Conservation (phyloP, 106 monocot species). For the Dendrobium nobile region DNA sequence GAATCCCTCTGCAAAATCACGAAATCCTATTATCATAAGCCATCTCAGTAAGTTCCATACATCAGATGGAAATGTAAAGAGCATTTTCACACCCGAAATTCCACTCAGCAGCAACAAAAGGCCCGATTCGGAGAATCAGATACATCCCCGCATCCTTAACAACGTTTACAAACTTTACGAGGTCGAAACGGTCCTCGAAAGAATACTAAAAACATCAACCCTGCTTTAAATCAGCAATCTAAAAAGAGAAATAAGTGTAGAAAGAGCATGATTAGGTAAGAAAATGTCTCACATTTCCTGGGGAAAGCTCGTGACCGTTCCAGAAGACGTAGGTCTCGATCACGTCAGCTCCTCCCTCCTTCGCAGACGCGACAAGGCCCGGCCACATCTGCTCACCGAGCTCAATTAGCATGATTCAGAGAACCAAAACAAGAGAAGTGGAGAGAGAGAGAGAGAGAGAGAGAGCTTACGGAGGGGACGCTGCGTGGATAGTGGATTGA, state of each 20-base stretch:
- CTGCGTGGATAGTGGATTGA: conserved; percentile 99
- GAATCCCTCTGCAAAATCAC: conserved; percentile 60
- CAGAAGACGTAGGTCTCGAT: conserved; percentile 96
- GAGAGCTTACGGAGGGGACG: conserved; percentile 62
- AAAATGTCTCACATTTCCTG: conserved; percentile 43
- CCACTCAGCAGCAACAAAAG: conserved; percentile 91
- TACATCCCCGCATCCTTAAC: conserved; percentile 77
- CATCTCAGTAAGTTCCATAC: neutral
- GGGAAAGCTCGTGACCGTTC: conserved; percentile 93
- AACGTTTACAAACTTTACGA: conserved; percentile 71
- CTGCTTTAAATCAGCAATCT: neutral
- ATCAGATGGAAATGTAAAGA: neutral
- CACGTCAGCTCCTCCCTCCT: conserved; percentile 69
- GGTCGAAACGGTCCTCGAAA: conserved; percentile 81
- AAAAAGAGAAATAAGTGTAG: neutral
- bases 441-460: too few relatives aligned
- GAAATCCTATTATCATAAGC: neutral
- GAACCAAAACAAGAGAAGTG: neutral
- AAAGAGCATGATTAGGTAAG: neutral
- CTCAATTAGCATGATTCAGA: neutral
- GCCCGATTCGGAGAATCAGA: conserved; percentile 89
- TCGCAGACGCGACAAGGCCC: conserved; percentile 63
- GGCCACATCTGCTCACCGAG: conserved; percentile 76
- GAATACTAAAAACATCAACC: conserved; percentile 45
- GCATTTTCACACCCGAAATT: conserved; percentile 53